These are phyloP conservation scores for Sphaerobolus stellatus DNA, from an alignment of 1,284 basidiomycete genomes.

Conservation along the genomic window DNA sequence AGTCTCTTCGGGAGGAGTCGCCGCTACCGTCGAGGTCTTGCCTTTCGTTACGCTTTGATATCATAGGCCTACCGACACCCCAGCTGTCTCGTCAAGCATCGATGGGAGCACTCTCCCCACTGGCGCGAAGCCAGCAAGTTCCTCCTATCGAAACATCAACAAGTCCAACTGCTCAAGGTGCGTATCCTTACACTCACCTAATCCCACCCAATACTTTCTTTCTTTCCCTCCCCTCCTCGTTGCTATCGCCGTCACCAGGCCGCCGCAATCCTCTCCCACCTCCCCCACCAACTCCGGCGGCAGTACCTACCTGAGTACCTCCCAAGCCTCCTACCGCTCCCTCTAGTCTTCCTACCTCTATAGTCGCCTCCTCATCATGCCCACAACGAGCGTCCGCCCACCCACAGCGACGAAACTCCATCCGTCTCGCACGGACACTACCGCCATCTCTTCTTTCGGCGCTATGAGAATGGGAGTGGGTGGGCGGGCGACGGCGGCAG, in stretches of 20 bases:
- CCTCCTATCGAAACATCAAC: conserved; percentile 94
- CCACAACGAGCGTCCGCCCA: too few species aligned
- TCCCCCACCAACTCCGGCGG: conserved; percentile 56
- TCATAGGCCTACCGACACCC: conserved; percentile 94
- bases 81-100: conserved; percentile 92
- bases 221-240: conserved; percentile 7
- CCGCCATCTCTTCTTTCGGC: too few species aligned
- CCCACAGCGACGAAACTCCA: too few species aligned
- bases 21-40: not conserved
- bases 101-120: conserved; percentile 96
- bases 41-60: not conserved
- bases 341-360: too few species aligned
- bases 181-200: too few species aligned
- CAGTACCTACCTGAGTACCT: too few species aligned
- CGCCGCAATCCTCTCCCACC: conserved; percentile 89
- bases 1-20: not conserved
- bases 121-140: conserved; percentile 97
- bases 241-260: conserved; percentile 49
- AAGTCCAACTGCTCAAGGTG: conserved; percentile 94
- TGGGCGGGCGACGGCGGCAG: too few species aligned
- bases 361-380: too few species aligned
- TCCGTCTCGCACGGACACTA: too few species aligned
- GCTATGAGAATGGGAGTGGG: too few species aligned
- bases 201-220: too few species aligned
- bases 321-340: too few species aligned